Conservation (phyloP, 1,284 basidiomycete genomes). For the Austroboletus novae-zelandiae region DNA sequence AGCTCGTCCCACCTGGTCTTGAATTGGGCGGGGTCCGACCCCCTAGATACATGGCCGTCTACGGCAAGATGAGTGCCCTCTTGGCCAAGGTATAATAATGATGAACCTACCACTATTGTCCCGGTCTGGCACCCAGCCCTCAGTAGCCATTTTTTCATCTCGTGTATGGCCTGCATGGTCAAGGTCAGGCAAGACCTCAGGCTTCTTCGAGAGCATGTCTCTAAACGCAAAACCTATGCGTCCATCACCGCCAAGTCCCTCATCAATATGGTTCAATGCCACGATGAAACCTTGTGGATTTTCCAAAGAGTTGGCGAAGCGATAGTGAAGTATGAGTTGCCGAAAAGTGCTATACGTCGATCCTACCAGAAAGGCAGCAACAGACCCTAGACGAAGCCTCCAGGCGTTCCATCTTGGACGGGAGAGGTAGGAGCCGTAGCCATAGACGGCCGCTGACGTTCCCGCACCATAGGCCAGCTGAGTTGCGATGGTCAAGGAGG, state of each 20-base stretch:
- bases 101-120: slow-evolving; percentile 10
- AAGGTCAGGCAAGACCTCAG: slow-evolving; percentile 7
- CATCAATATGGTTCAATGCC: slow-evolving; percentile 41
- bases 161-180: slow-evolving; percentile 8
- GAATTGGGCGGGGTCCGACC: slow-evolving; percentile 17
- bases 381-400: slow-evolving; percentile 23
- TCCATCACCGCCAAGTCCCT: slow-evolving; percentile 31
- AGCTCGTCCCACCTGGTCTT: slow-evolving; percentile 62
- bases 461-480: slow-evolving; percentile 31
- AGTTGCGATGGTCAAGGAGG: slow-evolving; percentile 5
- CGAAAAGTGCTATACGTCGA: slow-evolving; percentile 37
- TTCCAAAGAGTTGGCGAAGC: slow-evolving; percentile 47
- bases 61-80: slow-evolving; percentile 1
- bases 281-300: slow-evolving; percentile 41
- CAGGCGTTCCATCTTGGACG: slow-evolving; percentile 29
- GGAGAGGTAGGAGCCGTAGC: slow-evolving; percentile 29
- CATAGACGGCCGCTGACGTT: slow-evolving; percentile 21
- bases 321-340: slow-evolving; percentile 42
- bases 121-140: slow-evolving; percentile 24
- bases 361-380: slow-evolving; percentile 27
- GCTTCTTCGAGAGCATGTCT: slow-evolving; percentile 19
- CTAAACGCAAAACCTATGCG: slow-evolving; percentile 22
- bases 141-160: slow-evolving; percentile 6
- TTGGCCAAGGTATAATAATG: neutral
- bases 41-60: slow-evolving; percentile 8